Base-by-base conservation (phyloP, 2,329 filamentous ascomycete genomes). In the Penicillium sp. region DNA sequence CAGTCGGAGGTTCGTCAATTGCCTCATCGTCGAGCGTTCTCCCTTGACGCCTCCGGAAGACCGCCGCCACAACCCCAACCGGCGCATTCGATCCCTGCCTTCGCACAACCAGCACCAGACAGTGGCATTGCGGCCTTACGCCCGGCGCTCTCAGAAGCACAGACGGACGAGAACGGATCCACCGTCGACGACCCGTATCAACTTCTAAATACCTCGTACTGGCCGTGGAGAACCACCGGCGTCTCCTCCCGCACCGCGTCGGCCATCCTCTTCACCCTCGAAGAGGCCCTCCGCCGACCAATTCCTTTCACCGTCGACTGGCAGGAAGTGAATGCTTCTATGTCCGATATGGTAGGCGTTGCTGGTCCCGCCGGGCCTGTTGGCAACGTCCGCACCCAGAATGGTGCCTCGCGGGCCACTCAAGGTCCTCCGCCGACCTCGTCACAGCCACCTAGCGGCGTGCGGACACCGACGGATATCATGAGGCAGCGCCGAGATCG, bases 231-330 rank as follows among this genome's bases (percentile, higher is more conserved):
- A 41, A 68, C 61, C 8, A 67, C 62, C 46, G 81, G 80, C 58
- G 83, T 96, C 65, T 95, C 89, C 33, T 84, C 81, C 55, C 82
- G 86, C 51, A 95, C 88, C 32, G 86, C 87, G 50, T 87, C 86
- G 65, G 91, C 93, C 25, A 90, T 98, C 62, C 83, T 94, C 56
- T 97, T 86, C 73, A 82, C 89, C 25, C 80, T 97, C 41, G 90
- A 97, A 73, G 88, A 94, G 72, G 88, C 87, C 25, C 77, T 97
- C 53, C 84, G 90, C 31, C 79, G 84, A 32, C 89, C 91, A 2
- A 79, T 88, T 52, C 74, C 81, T 33, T 94, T 97, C 68, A 94
- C 89, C 7, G 78, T 86, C 16, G 89, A 95, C 67, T 71, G 83
- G 54, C 77, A 83, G 46, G 93, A 98, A 75, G 87, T 94, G 73